These are phyloP conservation scores for Houttuynia cordata DNA, from an alignment of 164 flowering plant genomes.

Conservation along the genomic window DNA sequence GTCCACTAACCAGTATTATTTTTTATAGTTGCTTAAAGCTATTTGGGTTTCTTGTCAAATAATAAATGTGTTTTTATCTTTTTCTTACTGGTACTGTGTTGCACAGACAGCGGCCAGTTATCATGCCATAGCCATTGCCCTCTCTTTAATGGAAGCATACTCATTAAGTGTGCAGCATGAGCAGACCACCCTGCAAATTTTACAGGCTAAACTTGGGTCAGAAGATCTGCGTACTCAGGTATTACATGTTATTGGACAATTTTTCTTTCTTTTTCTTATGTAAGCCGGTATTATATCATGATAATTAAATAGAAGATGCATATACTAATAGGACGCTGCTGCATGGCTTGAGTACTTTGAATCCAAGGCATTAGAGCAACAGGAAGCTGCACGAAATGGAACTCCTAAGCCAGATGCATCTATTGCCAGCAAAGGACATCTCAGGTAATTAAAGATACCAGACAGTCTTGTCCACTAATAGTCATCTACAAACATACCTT, in stretches of 20 bases:
- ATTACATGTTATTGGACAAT: too few species aligned
- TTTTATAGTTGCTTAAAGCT: constrained; percentile 9
- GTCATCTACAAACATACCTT: too few species aligned
- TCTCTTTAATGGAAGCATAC: constrained; percentile 93
- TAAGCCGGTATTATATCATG: not conserved
- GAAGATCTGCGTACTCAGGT: constrained; percentile 97
- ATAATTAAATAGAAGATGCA: not conserved
- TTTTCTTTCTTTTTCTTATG: too few species aligned
- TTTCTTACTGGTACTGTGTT: not conserved
- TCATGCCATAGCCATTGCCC: constrained; percentile 96
- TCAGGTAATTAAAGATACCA: constrained; percentile 38
- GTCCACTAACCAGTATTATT: not conserved
- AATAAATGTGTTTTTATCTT: not conserved
- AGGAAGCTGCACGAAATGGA: constrained; percentile 97
- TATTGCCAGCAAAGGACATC: constrained; percentile 93
- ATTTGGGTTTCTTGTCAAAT: too few species aligned
- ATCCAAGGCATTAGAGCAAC: constrained; percentile 92
- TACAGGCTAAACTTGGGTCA: constrained; percentile 79
- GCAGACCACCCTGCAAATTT: constrained; percentile 82
- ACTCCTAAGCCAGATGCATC: constrained; percentile 96
- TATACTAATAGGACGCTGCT: constrained; percentile 62
- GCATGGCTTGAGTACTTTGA: constrained; percentile 97
- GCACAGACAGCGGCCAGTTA: constrained; percentile 92
- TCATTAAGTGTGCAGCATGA: constrained; percentile 94
- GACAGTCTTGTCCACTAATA: too few species aligned